Evolutionary conservation across 2,329 filamentous ascomycete species (phyloP), one percentile per base, ranked within the genome.

Genomic region (Aspergillus alliaceus): DNA sequence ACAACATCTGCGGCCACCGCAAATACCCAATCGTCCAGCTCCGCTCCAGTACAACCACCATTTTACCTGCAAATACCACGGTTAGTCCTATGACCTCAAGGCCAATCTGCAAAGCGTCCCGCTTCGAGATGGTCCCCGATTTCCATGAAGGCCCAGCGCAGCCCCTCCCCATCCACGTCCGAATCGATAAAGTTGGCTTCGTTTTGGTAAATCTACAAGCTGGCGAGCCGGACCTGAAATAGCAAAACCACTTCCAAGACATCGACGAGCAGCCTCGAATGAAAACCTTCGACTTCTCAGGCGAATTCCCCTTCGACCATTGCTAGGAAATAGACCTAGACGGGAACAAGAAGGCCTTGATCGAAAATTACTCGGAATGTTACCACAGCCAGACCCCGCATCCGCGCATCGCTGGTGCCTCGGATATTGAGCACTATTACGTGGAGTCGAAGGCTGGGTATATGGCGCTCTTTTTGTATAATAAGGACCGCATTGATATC

Each of bases 401-500:
- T 37, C 66, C 67, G 1, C 60, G 63, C 7, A 66, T 68, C n/a
- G 62, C 29, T 7, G 59, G 63, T 0, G 61, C 87, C 6, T 79
- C 83, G 32, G 82, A 86, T 61, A 76, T 86, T 31, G 77, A 79
- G 55, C 77, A 78, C 2, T 86, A 86, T 70, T 70, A 73, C 20
- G 81, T 84, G 46, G 73, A 82, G 63, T 79, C 79, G n/a, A 77
- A 77, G 54, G 75, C 72, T 11, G 75, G 71, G 1, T 76, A 81
- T 58, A 82, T 85, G 59, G 74, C 80, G 54, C 83, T n/a, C n/a
- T n/a, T n/a, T n/a, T n/a, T n/a, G n/a, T n/a, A n/a, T n/a, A n/a
- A n/a, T n/a, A n/a, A n/a, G n/a, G n/a, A n/a, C n/a, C n/a, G n/a
- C n/a, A n/a, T n/a, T n/a, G n/a, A n/a, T n/a, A n/a, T n/a, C n/a